Percentiles rank a stretch among this genome's conserved stretches.
These are phyloP conservation scores for Saturnispora dispora DNA, from an alignment of 805 yeast genomes.

Conservation along the genomic window DNA sequence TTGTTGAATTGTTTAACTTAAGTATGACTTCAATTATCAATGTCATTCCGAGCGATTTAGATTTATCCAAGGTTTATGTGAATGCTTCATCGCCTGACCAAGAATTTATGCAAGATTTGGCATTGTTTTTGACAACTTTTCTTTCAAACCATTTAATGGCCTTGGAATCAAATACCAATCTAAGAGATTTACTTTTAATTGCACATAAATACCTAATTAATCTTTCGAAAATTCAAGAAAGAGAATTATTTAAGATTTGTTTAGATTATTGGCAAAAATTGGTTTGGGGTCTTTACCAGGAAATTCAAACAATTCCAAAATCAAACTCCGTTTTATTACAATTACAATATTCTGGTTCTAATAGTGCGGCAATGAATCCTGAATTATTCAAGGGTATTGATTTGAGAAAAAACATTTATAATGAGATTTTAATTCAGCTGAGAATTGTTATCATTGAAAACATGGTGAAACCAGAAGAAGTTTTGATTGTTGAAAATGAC, in stretches of 20 bases:
- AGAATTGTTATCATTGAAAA: constrained; percentile 92
- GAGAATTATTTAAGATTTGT: constrained; percentile 92
- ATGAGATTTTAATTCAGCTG: constrained; percentile 68
- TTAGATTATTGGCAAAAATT: constrained; percentile 89
- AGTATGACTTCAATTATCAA: constrained; percentile 60
- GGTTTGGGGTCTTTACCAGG: constrained; percentile 75
- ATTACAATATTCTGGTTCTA: constrained; percentile 38
- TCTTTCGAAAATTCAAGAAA: constrained; percentile 83
- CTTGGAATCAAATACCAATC: constrained; percentile 44
- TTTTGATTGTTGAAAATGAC: constrained; percentile 91
- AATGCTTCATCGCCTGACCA: constrained; percentile 77
- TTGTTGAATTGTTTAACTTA: constrained; percentile 59
- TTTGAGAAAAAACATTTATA: constrained; percentile 76
- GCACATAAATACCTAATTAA: constrained; percentile 77
- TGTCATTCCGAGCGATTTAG: constrained; percentile 65
- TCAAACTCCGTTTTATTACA: constrained; percentile 73
- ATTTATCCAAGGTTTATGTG: constrained; percentile 62
- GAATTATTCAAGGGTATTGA: constrained; percentile 67
- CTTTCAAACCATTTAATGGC: constrained; percentile 61
- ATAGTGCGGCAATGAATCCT: constrained; percentile 90
- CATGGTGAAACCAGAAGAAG: constrained; percentile 99
- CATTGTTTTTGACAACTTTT: constrained; percentile 84
- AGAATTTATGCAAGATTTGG: constrained; percentile 89
- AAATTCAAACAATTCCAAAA: constrained; percentile 72
- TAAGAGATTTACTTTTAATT: constrained; percentile 51